Percentiles rank a stretch among this genome's conserved stretches.
Evolutionary conservation across 2,329 filamentous ascomycete genomes (phyloP).

Genomic region (Penicillium sp.): DNA sequence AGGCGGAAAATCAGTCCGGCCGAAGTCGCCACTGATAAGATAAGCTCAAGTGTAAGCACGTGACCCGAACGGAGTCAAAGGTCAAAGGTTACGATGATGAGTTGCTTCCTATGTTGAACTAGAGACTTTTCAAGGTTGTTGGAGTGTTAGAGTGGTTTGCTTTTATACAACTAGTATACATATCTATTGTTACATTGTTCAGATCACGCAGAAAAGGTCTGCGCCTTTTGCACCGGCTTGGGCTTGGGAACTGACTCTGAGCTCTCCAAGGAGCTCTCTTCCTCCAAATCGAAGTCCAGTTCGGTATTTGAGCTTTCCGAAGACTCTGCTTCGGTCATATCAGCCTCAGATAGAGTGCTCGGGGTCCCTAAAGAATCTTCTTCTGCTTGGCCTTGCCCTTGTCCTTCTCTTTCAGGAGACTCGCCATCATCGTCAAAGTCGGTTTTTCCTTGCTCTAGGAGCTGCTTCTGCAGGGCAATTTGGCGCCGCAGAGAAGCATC

Average conservation of each 20-base stretch:
- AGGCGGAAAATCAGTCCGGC: constrained; percentile 37
- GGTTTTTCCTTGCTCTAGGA: constrained; percentile 25
- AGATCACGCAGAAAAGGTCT: background rate
- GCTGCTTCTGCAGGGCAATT: constrained; percentile 37
- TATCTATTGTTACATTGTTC: constrained; percentile 6
- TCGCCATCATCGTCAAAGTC: constrained; percentile 20
- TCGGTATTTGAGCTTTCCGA: background rate
- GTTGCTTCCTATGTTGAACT: background rate
- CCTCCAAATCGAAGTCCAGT: background rate
- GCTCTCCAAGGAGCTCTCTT: constrained; percentile 1
- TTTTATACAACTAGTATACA: constrained; percentile 25
- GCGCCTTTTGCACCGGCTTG: background rate
- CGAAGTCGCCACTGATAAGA: constrained; percentile 34
- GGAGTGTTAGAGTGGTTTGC: constrained; percentile 1
- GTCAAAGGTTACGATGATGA: no score
- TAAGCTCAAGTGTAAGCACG: background rate
- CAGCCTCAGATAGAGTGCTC: background rate
- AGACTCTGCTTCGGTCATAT: background rate
- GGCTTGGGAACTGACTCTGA: background rate
- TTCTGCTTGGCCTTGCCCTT: constrained; percentile 16
- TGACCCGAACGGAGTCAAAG: no score
- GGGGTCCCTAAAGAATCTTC: constrained; percentile 10
- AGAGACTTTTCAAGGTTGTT: background rate
- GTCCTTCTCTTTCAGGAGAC: constrained; percentile 6
- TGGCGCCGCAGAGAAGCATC: constrained; percentile 37